These are phyloP conservation scores for cucumber (Cucumis sativus) DNA, from an alignment of 306 rosid species.

Conservation along the genomic window Cucumber_9930_V3 NC_026660.2:10710501-10711000, in stretches of 20 bases:
- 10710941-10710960: slow-evolving; percentile 90
- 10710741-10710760: slow-evolving; percentile 65
- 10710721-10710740: slow-evolving; percentile 79
- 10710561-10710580: slow-evolving; percentile 81
- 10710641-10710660: slow-evolving; percentile 92
- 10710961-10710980: slow-evolving; percentile 95
- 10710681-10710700: slow-evolving; percentile 67
- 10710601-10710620: slow-evolving; percentile 57
- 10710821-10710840: slow-evolving; percentile 93
- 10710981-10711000: slow-evolving; percentile 95
- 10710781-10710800: slow-evolving; percentile 89
- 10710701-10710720: slow-evolving; percentile 86
- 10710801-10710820: slow-evolving; percentile 95
- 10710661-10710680: slow-evolving; percentile 80
- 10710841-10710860: slow-evolving; percentile 95
- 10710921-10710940: slow-evolving; percentile 95
- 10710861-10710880: slow-evolving; percentile 83
- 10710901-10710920: slow-evolving; percentile 94
- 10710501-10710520: slow-evolving; percentile 86
- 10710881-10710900: slow-evolving; percentile 91
- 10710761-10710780: slow-evolving; percentile 88
- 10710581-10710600: slow-evolving; percentile 79
- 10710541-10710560: slow-evolving; percentile 60
- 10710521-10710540: slow-evolving; percentile 86
- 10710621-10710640: slow-evolving; percentile 78